Percentiles rank a stretch among this genome's conserved stretches.
Conservation (phyloP, 2,329 filamentous ascomycete species). For the Ophiostoma fasciatum region DNA sequence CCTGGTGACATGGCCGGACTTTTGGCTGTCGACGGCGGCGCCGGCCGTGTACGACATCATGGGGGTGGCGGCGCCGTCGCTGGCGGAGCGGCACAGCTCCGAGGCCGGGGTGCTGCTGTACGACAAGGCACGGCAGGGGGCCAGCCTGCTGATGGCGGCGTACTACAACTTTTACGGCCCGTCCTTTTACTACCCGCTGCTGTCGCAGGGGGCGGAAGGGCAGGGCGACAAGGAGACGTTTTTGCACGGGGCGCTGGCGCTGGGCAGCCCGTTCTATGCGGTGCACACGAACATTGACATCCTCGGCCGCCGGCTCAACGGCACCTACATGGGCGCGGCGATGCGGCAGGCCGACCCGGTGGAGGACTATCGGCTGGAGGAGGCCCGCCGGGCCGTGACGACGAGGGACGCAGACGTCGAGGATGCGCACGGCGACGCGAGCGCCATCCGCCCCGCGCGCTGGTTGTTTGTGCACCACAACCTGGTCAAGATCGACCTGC, state of each 20-base stretch:
- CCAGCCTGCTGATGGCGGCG: slow-evolving; percentile 30
- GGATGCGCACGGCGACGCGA: neutral
- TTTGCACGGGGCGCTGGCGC: slow-evolving; percentile 26
- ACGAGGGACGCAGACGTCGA: neutral
- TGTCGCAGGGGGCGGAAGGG: slow-evolving; percentile 27
- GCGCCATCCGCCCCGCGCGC: slow-evolving; percentile 6
- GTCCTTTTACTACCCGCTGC: slow-evolving; percentile 31
- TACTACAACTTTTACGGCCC: slow-evolving; percentile 44
- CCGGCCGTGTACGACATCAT: slow-evolving; percentile 30
- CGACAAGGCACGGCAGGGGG: slow-evolving; percentile 30
- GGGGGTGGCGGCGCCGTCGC: slow-evolving; percentile 18
- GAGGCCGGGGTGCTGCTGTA: slow-evolving; percentile 34
- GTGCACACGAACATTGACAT: slow-evolving; percentile 19
- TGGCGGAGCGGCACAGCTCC: slow-evolving; percentile 21
- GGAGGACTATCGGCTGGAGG: slow-evolving; percentile 14
- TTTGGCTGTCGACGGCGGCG: slow-evolving; percentile 28
- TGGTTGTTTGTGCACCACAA: slow-evolving; percentile 23
- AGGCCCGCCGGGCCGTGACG: neutral
- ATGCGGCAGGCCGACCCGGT: slow-evolving; percentile 19
- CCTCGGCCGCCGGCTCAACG: slow-evolving; percentile 19
- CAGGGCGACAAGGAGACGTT: slow-evolving; percentile 36
- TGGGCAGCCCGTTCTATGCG: slow-evolving; percentile 25
- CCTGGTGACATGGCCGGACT: slow-evolving; percentile 43
- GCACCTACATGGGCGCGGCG: slow-evolving; percentile 13
- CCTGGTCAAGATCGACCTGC: slow-evolving; percentile 22